Conservation (phyloP, 148 eudicot species). For the Silene latifolia region DNA sequence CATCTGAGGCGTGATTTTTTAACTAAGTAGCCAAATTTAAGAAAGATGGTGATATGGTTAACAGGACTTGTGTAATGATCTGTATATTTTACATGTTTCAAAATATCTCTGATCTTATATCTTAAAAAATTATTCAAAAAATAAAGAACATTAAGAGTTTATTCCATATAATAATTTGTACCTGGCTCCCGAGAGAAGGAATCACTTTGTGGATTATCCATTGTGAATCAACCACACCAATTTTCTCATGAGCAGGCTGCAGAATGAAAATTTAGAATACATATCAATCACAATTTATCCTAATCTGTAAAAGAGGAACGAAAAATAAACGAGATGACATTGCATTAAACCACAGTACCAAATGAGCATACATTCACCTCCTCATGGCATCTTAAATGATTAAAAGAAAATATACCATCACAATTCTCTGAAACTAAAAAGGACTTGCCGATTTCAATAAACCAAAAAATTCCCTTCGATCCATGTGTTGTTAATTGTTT, state of each 20-base stretch:
- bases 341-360: background rate
- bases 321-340: background rate
- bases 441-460: too few relatives aligned
- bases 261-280: constrained; percentile 9
- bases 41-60: too few relatives aligned
- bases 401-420: too few relatives aligned
- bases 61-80: background rate
- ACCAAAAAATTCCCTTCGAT: too few relatives aligned
- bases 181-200: constrained; percentile 79
- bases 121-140: background rate
- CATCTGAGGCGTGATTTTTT: too few relatives aligned
- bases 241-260: constrained; percentile 92
- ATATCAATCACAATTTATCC: background rate
- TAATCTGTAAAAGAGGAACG: background rate
- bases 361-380: too few relatives aligned
- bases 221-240: constrained; percentile 82
- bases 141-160: background rate
- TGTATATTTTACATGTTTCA: background rate
- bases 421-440: too few relatives aligned
- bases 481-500: too few relatives aligned
- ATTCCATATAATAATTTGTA: constrained; percentile 4
- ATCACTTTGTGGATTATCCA: constrained; percentile 81
- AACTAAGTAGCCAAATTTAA: too few relatives aligned
- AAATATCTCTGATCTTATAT: background rate
- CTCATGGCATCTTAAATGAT: too few relatives aligned